Evolutionary conservation across 2,329 filamentous ascomycete species (phyloP).

Genomic region (Paecilomyces niveus): DNA sequence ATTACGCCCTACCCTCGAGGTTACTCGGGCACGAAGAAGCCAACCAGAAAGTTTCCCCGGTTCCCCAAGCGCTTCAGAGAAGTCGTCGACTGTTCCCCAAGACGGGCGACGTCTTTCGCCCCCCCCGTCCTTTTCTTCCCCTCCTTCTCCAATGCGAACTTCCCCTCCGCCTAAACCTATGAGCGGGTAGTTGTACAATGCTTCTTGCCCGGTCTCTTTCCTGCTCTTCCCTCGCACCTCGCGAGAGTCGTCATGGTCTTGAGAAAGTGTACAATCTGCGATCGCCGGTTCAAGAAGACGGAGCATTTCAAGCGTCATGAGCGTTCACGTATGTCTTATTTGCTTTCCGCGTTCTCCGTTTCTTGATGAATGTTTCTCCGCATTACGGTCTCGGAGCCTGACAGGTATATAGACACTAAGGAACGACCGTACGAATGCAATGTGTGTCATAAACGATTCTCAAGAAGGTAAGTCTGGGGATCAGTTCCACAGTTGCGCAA

Average conservation of each 20-base stretch:
- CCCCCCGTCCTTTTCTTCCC: neutral
- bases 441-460: conserved; percentile 49
- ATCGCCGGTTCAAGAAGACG: conserved; percentile 49
- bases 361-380: neutral
- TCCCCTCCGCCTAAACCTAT: conserved; percentile 1
- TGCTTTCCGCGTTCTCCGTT: neutral
- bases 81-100: too few species aligned
- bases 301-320: conserved; percentile 51
- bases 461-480: conserved; percentile 39
- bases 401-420: conserved; percentile 39
- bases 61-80: neutral
- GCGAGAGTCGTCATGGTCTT: conserved; percentile 29
- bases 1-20: neutral
- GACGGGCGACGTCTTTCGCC: neutral
- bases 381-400: neutral
- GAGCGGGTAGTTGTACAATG: conserved; percentile 2
- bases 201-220: conserved; percentile 1
- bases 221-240: conserved; percentile 1
- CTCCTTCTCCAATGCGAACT: neutral
- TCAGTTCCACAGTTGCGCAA: neutral
- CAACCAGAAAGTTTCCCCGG: neutral
- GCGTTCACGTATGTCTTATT: conserved; percentile 39
- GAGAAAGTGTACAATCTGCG: conserved; percentile 42
- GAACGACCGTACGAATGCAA: conserved; percentile 49
- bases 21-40: neutral